Percentiles rank a stretch among this genome's conserved stretches.
Conservation (phyloP, 345 rosid species). For the Zanthoxylum bungeanum region DNA sequence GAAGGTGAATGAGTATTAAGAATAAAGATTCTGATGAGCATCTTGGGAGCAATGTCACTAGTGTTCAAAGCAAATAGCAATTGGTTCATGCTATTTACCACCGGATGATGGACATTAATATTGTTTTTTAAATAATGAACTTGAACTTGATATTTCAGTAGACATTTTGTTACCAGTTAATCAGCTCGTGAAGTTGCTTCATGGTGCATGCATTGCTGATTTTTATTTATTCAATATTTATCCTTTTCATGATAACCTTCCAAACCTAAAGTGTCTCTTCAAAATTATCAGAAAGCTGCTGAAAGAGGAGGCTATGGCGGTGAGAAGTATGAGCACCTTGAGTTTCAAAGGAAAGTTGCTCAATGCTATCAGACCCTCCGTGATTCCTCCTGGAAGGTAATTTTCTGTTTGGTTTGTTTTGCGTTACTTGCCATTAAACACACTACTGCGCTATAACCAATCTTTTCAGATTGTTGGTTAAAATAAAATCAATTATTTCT, state of each 20-base stretch:
- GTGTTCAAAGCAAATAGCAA: neutral
- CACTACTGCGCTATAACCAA: neutral
- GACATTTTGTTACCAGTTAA: neutral
- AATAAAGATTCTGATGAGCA: neutral
- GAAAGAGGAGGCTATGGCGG: slow-evolving; percentile 96
- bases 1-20: neutral
- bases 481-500: neutral
- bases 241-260: neutral
- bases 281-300: slow-evolving; percentile 63
- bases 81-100: neutral
- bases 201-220: neutral
- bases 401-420: neutral
- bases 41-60: neutral
- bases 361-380: slow-evolving; percentile 47
- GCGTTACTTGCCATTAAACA: neutral
- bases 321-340: slow-evolving; percentile 85
- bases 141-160: neutral
- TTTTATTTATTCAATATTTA: neutral
- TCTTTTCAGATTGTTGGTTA: neutral
- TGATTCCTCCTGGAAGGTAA: slow-evolving; percentile 89
- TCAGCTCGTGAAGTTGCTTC: neutral
- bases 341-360: slow-evolving; percentile 80
- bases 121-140: neutral
- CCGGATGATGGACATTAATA: neutral
- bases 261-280: neutral